Evolutionary conservation across 805 yeast genomes (phyloP), one percentile per base, ranked within the genome.

Genomic region (Danielia oregonensis): DNA sequence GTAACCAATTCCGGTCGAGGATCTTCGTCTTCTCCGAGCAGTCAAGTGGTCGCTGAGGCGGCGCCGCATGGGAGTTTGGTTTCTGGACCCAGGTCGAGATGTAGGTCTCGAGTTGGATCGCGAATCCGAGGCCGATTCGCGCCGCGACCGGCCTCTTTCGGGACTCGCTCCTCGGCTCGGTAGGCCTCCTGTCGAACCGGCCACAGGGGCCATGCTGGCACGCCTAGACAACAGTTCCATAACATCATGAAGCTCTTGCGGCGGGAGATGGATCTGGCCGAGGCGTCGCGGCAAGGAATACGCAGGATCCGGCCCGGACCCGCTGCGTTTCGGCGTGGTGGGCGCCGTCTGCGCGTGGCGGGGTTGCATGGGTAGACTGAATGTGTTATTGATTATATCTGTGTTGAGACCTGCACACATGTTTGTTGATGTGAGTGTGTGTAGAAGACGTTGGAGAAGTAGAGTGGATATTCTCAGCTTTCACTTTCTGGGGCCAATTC

Each of bases 211-310:
- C 11, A 24, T 17, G 16, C 22, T 19, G 22, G 22, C 22, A 6
- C 22, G 22, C 9, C 22, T 6, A 7, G 22, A 19, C 31, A 44
- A 27, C 16, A 35, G 42, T 10, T 34, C 27, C 8, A 46, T 24
- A 4, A 44, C 47, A 3, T 43, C 41, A 11, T 49, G 46, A 7
- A 54, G 42, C 34, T 49, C 51, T 10, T 48, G 48, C 2, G 57
- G 57, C 14, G 57, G 57, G 12, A 54, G 46, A 21, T 39, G 52
- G 6, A 52, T 38, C 8, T 32, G 35, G 14, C 36, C n/a, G n/a
- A n/a, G n/a, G n/a, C n/a, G n/a, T n/a, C n/a, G n/a, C n/a, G n/a
- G n/a, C n/a, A n/a, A n/a, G n/a, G n/a, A n/a, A n/a, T n/a, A n/a
- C n/a, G n/a, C n/a, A n/a, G 43, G 17, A 17, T 4, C 21, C 29